Base-by-base conservation (phyloP, 495 filamentous ascomycete genomes). In the Xylaria intraflava region DNA sequence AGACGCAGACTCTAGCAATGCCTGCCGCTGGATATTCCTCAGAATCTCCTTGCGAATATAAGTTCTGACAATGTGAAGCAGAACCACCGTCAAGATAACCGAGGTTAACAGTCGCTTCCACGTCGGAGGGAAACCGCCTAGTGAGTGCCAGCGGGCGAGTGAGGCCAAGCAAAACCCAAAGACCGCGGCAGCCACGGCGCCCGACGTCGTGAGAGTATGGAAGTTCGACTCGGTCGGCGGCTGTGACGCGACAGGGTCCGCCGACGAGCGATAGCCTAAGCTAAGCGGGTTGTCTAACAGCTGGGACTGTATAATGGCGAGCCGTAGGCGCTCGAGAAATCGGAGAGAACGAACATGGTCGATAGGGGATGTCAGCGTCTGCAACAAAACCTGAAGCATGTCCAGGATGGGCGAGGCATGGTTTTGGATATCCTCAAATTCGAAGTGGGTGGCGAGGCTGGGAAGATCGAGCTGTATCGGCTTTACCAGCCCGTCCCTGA, bases 271-370 rank as follows among this genome's bases (percentile, higher is more conserved):
- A 44, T 52, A 63, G 22, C 54, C 65, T 46, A 54, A 53, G 33
- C 59, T 53, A 49, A 66, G 57, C 42, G 64, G 64, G 55, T 66
- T 64, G 30, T 66, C 64, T 42, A 98, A 73, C 19, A 98, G 79
- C 63, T 95, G 93, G 35, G 93, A 98, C 24, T 92, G 90, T 46
- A 97, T 85, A 55, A 98, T 92, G 29, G 90, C 86, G 65, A 97
- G 97, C 22, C 93, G 87, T 51, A 97, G 96, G 60, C 92, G 87
- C 74, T 98, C 93, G 43, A 98, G 78, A 62, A 98, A 98, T 40
- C 83, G 80, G 55, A 85, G 77, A 62, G 93, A 95, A 56, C 95
- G 90, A 51, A 83, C 83, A 58, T 85, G 79, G 33, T 88, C 86
- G 56, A 96, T 79, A 48, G 85, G 82, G 38, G 88, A 86, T 58